These are phyloP conservation scores for Metarhizium album DNA, from an alignment of 2,329 filamentous ascomycete species.

Conservation along the genomic window DNA sequence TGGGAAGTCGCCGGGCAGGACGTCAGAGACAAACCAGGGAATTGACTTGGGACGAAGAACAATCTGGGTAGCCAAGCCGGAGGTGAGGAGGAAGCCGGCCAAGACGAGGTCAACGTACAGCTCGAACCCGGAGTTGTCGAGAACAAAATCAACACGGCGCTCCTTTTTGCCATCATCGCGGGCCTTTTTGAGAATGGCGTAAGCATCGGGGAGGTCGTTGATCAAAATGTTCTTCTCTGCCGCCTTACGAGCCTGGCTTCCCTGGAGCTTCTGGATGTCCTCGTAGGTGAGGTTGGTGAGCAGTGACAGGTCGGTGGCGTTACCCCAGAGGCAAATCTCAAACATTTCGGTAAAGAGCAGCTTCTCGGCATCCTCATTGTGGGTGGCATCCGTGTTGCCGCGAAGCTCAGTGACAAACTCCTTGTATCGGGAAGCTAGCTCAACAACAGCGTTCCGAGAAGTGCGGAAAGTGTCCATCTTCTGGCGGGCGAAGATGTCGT, in stretches of 20 bases:
- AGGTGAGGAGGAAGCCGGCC: constrained; percentile 76
- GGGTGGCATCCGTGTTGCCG: constrained; percentile 36
- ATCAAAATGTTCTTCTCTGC: constrained; percentile 86
- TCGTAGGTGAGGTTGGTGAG: constrained; percentile 86
- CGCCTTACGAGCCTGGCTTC: constrained; percentile 71
- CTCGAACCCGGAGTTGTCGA: constrained; percentile 97
- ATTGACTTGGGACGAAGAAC: constrained; percentile 90
- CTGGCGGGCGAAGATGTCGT: constrained; percentile 82
- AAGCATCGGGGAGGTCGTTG: constrained; percentile 71
- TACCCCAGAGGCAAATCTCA: constrained; percentile 95
- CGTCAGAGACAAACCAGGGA: constrained; percentile 97
- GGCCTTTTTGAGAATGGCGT: constrained; percentile 54
- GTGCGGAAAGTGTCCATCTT: constrained; percentile 90
- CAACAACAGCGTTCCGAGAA: constrained; percentile 74
- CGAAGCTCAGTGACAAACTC: constrained; percentile 60
- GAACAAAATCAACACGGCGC: constrained; percentile 80
- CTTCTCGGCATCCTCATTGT: constrained; percentile 58
- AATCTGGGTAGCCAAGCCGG: constrained; percentile 75
- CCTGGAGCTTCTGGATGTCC: constrained; percentile 94
- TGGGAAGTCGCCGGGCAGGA: constrained; percentile 74
- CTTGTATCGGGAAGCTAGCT: constrained; percentile 69
- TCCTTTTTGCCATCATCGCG: constrained; percentile 53
- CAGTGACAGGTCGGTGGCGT: constrained; percentile 87
- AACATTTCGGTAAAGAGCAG: constrained; percentile 85
- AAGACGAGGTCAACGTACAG: constrained; percentile 91